These are phyloP conservation scores for Pouteria campechiana DNA, from an alignment of 179 eudicot genomes.

Conservation along the genomic window DNA sequence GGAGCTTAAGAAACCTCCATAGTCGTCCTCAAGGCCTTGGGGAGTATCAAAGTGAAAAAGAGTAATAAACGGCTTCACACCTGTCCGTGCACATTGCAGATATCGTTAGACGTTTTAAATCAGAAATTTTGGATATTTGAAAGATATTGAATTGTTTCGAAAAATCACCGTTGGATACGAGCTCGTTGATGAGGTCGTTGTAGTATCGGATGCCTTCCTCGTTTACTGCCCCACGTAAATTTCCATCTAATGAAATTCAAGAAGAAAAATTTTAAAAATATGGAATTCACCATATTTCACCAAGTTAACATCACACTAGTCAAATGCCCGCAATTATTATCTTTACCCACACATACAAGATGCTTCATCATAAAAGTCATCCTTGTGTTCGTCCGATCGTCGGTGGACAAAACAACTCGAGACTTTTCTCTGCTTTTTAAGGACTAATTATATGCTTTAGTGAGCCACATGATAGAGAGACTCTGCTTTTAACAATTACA, in stretches of 20 bases:
- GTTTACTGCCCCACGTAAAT: slow-evolving; percentile 28
- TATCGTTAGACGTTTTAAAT: too few relatives aligned
- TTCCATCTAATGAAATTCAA: slow-evolving; percentile 38
- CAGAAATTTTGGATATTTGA: too few relatives aligned
- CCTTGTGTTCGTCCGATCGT: too few relatives aligned
- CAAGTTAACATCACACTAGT: too few relatives aligned
- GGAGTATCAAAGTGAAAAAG: slow-evolving; percentile 19
- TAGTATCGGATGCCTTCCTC: slow-evolving; percentile 31
- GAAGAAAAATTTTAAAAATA: background rate
- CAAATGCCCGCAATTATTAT: too few relatives aligned
- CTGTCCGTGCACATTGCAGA: slow-evolving; percentile 4
- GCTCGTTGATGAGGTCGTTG: slow-evolving; percentile 39
- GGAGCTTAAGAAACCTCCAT: slow-evolving; percentile 16
- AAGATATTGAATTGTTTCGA: background rate
- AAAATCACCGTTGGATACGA: slow-evolving; percentile 14
- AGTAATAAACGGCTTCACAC: slow-evolving; percentile 10
- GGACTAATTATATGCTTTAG: too few relatives aligned
- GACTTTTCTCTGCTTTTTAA: too few relatives aligned
- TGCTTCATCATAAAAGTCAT: too few relatives aligned
- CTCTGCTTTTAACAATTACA: too few relatives aligned
- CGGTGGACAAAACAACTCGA: too few relatives aligned
- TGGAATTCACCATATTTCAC: background rate
- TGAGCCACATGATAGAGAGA: too few relatives aligned
- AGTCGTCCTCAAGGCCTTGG: slow-evolving; percentile 18
- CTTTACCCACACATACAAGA: too few relatives aligned